Percentiles rank a stretch among this genome's conserved stretches.
These are phyloP conservation scores for Ambrosia trifida DNA, from an alignment of 129 eudicot genomes.

Conservation along the genomic window DNA sequence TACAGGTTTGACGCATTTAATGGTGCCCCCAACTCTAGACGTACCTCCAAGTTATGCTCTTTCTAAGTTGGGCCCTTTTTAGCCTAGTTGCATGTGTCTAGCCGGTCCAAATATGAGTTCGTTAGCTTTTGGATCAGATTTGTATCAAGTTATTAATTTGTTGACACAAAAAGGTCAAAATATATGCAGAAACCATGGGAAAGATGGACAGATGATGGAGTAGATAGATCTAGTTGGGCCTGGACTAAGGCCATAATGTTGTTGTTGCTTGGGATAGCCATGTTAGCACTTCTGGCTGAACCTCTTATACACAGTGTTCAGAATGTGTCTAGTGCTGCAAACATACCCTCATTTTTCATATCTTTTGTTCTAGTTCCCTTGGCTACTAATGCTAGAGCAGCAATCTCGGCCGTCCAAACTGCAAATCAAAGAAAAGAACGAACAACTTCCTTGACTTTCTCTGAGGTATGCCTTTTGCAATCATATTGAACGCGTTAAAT, in stretches of 20 bases:
- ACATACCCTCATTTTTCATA: slow-evolving; percentile 59
- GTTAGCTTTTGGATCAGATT: too few relatives aligned
- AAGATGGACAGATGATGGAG: slow-evolving; percentile 40
- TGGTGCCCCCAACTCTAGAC: too few relatives aligned
- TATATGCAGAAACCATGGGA: slow-evolving; percentile 52
- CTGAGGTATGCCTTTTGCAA: slow-evolving; percentile 51
- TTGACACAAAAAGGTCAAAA: neutral
- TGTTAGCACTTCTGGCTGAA: slow-evolving; percentile 65
- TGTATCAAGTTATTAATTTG: neutral
- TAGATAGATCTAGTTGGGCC: slow-evolving; percentile 45
- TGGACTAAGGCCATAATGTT: slow-evolving; percentile 58
- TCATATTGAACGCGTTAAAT: neutral
- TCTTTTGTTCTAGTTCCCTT: slow-evolving; percentile 65
- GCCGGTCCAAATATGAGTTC: too few relatives aligned
- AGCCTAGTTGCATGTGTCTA: too few relatives aligned
- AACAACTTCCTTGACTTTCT: slow-evolving; percentile 68
- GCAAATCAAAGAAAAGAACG: slow-evolving; percentile 44
- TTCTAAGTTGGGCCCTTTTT: too few relatives aligned
- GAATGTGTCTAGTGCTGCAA: slow-evolving; percentile 49
- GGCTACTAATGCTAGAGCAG: slow-evolving; percentile 68
- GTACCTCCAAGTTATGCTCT: too few relatives aligned
- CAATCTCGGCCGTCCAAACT: slow-evolving; percentile 55
- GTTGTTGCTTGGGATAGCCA: slow-evolving; percentile 52
- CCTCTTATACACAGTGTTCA: slow-evolving; percentile 69
- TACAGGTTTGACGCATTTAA: too few relatives aligned